Conservation (phyloP, 352 stramenopile species). For the Pythium monospermum region DNA sequence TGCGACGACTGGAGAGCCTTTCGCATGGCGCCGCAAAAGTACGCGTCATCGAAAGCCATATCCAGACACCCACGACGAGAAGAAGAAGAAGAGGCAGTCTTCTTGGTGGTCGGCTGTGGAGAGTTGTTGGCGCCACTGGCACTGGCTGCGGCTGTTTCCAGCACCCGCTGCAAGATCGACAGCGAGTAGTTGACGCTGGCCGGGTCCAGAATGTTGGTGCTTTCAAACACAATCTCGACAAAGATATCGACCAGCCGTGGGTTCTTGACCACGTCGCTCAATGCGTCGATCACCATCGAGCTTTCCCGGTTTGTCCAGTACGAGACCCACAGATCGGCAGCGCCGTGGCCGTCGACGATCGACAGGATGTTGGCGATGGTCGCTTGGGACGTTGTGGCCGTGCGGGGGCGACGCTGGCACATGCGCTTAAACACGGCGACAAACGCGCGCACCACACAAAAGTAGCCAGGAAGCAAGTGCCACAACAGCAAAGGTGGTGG, state of each 20-base stretch:
- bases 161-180: conserved; percentile 66
- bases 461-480: conserved; percentile 80
- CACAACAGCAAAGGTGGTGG: conserved; percentile 52
- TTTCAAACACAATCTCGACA: conserved; percentile 74
- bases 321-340: conserved; percentile 63
- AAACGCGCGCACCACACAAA: conserved; percentile 58
- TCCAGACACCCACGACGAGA: conserved; percentile 3
- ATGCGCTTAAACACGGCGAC: conserved; percentile 70
- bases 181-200: conserved; percentile 83
- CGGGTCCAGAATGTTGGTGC: conserved; percentile 79
- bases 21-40: conserved; percentile 68
- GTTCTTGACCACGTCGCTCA: conserved; percentile 65
- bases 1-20: conserved; percentile 66
- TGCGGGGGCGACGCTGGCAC: conserved; percentile 57
- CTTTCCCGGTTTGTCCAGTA: conserved; percentile 62
- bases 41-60: conserved; percentile 55
- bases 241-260: conserved; percentile 63
- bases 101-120: conserved; percentile 1
- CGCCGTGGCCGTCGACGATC: conserved; percentile 41
- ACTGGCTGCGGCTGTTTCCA: conserved; percentile 34
- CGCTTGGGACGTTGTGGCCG: conserved; percentile 29
- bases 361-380: conserved; percentile 51
- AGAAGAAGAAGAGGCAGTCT: not conserved
- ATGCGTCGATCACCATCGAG: conserved; percentile 31
- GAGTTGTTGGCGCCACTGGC: not conserved